Percentiles rank a stretch among this genome's conserved stretches.
phyloP scores from a whole-genome alignment of 1,139 yeast genomes.

The Blastobotrys buckinghamii region DNA sequence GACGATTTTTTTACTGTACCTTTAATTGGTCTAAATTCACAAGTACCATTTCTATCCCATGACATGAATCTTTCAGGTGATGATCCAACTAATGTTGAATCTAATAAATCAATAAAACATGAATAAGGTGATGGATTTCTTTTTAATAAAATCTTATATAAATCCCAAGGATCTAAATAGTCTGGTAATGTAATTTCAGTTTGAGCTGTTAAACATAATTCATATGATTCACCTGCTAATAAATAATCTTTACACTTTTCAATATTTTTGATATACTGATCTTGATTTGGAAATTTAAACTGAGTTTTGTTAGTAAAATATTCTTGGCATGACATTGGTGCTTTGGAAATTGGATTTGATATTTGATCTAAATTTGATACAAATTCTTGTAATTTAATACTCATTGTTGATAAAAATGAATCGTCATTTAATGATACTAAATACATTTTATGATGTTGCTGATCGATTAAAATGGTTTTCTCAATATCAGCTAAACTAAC shows the following conservation, averaged over 20 bases:
- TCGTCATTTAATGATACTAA: conserved; percentile 39
- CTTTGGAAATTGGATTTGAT: conserved; percentile 5
- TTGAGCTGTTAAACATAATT: conserved; percentile 80
- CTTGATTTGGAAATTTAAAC: conserved; percentile 50
- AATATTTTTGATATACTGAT: conserved; percentile 52
- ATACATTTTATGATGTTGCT: conserved; percentile 43
- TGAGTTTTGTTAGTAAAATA: conserved; percentile 24
- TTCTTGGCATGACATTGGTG: conserved; percentile 17
- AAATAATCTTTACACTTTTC: conserved; percentile 61
- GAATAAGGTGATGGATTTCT: conserved; percentile 93
- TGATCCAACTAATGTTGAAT: conserved; percentile 65
- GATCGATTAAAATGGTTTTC: conserved; percentile 54
- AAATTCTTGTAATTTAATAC: not conserved
- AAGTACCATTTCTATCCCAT: conserved; percentile 53
- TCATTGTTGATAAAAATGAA: conserved; percentile 13
- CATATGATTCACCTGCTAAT: conserved; percentile 86
- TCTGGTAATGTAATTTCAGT: conserved; percentile 48
- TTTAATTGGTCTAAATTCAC: conserved; percentile 90
- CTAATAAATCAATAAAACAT: conserved; percentile 65
- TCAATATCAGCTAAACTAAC: conserved; percentile 69
- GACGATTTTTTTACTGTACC: conserved; percentile 79
- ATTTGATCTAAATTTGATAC: not conserved
- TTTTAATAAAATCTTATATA: conserved; percentile 64
- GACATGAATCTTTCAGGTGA: conserved; percentile 91
- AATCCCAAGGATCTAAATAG: conserved; percentile 56